Evolutionary conservation across 139 green algal genomes (phyloP).

Genomic region (Coelastrella sp.): DNA sequence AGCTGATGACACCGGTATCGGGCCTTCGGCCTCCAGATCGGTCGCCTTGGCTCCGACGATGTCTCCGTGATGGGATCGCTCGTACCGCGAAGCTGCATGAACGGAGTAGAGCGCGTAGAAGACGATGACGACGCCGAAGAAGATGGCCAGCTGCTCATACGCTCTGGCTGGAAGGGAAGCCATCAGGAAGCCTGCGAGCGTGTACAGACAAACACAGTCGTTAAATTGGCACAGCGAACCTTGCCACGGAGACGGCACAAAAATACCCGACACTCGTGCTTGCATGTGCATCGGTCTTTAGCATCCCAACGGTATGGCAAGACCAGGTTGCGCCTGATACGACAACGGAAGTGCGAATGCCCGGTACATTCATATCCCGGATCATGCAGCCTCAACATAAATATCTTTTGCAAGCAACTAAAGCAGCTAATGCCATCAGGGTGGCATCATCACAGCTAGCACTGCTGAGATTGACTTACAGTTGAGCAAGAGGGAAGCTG

Average conservation of each 20-base stretch:
- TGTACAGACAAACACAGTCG: not conserved
- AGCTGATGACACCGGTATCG: not conserved
- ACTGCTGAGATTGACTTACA: not conserved
- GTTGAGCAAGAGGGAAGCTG: slow-evolving; percentile 35
- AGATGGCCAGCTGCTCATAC: slow-evolving; percentile 3
- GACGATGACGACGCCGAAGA: slow-evolving; percentile 20
- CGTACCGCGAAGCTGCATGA: not conserved
- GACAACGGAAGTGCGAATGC: too few species aligned
- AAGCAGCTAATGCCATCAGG: not conserved
- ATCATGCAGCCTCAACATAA: too few species aligned
- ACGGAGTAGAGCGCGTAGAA: slow-evolving; percentile 47
- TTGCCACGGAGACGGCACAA: not conserved
- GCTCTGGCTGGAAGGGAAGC: not conserved
- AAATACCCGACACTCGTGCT: not conserved
- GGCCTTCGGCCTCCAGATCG: not conserved
- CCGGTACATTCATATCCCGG: too few species aligned
- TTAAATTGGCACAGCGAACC: not conserved
- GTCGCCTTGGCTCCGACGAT: not conserved
- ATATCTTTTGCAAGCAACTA: not conserved
- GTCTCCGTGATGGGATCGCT: not conserved
- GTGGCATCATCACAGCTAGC: not conserved
- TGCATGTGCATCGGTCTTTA: not conserved
- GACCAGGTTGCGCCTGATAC: not conserved
- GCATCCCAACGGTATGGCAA: too few species aligned
- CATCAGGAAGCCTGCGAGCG: not conserved